Percentiles rank a stretch among this genome's conserved stretches.
Conservation (phyloP, 1,139 yeast genomes). For the Saccharomycopsis crataegensis region DNA sequence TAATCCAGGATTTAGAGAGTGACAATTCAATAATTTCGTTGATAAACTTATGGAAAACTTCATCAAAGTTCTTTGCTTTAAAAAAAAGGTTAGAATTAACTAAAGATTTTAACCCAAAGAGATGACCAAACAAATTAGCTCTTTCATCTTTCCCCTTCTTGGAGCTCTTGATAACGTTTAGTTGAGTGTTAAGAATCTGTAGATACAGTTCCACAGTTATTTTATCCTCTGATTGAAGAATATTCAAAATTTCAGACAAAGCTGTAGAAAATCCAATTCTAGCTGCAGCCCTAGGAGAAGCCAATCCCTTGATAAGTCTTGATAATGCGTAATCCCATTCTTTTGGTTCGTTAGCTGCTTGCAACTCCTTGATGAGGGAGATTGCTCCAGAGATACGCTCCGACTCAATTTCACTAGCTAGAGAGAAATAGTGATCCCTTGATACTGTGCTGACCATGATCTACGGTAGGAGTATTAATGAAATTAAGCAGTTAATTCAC, state of each 20-base stretch:
- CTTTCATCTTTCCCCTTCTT: conserved; percentile 75
- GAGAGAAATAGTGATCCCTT: conserved; percentile 62
- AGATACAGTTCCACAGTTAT: conserved; percentile 30
- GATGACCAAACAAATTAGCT: conserved; percentile 69
- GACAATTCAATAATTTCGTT: conserved; percentile 52
- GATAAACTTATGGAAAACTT: conserved; percentile 29
- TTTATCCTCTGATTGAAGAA: conserved; percentile 31
- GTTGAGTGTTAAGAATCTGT: conserved; percentile 21
- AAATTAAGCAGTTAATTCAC: too few species aligned
- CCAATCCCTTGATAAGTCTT: conserved; percentile 72
- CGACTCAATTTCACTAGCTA: conserved; percentile 68
- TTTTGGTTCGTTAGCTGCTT: conserved; percentile 34
- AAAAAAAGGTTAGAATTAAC: conserved; percentile 48
- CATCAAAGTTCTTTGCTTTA: conserved; percentile 16
- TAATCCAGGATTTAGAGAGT: conserved; percentile 67
- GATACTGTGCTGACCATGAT: conserved; percentile 8
- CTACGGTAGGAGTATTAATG: neutral
- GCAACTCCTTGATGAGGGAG: conserved; percentile 49
- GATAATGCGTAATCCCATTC: conserved; percentile 82
- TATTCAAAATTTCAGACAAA: conserved; percentile 58
- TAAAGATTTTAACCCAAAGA: conserved; percentile 78
- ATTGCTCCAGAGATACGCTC: conserved; percentile 69
- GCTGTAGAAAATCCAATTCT: conserved; percentile 88
- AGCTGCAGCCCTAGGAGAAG: conserved; percentile 78
- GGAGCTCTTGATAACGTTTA: conserved; percentile 23